These are phyloP conservation scores for Tuber umbilicatum DNA, from an alignment of 495 filamentous ascomycete genomes.

Conservation along the genomic window DNA sequence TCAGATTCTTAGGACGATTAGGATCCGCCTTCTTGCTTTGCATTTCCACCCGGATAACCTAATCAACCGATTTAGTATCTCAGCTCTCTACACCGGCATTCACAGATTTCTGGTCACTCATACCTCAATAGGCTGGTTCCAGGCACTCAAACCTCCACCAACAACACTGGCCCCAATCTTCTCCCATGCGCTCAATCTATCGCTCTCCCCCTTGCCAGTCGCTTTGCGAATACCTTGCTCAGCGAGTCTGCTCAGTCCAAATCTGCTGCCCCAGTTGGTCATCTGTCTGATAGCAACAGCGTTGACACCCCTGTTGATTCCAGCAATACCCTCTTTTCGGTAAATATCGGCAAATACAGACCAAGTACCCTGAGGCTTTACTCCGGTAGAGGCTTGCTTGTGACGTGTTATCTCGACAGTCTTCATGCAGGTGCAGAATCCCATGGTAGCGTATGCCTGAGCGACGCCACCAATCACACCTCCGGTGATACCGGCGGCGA, in stretches of 20 bases:
- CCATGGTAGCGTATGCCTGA: conserved; percentile 98
- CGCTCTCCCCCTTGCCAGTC: conserved; percentile 70
- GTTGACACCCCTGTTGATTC: conserved; percentile 97
- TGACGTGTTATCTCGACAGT: conserved; percentile 99
- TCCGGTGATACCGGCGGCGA: conserved; percentile 78
- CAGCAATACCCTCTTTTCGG: conserved; percentile 83
- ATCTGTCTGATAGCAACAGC: conserved; percentile 97
- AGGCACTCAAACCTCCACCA: conserved; percentile 88
- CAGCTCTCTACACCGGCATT: background rate
- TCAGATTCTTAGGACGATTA: conserved; percentile 97
- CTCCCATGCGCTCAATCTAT: conserved; percentile 70
- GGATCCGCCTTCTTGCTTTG: conserved; percentile 97
- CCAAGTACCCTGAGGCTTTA: conserved; percentile 80
- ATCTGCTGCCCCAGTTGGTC: conserved; percentile 97
- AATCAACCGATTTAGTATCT: conserved; percentile 11
- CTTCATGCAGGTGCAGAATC: conserved; percentile 99
- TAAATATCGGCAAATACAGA: conserved; percentile 96
- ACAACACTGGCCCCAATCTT: conserved; percentile 84
- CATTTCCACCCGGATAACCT: conserved; percentile 97
- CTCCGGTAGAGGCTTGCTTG: conserved; percentile 77
- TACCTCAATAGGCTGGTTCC: conserved; percentile 97
- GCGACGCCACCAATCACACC: conserved; percentile 93
- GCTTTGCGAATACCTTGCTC: conserved; percentile 77
- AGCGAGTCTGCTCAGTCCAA: conserved; percentile 83
- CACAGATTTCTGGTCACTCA: background rate